Evolutionary conservation across 331 rosid genomes (phyloP), one percentile per base, ranked within the genome.

Genomic region (Phaseolus coccineus): DNA sequence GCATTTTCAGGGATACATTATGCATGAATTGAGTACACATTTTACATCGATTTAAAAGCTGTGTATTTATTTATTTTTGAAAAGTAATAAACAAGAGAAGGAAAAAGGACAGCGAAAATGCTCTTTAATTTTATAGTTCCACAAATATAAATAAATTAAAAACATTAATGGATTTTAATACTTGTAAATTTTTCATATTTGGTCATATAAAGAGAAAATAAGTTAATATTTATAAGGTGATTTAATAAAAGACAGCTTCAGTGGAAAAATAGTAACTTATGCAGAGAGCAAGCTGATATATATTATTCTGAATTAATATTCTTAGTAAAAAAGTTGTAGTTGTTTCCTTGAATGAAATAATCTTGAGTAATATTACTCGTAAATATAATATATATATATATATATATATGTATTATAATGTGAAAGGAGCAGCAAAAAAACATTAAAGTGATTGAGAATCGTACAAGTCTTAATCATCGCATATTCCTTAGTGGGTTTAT

Each of bases 401-500:
- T 19, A 19, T 19, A 19, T 19, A 19, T 37, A 6, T 6, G 9
- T 6, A 6, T 27, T 27, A 27, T 13, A 30, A 61, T 61, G 16
- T 6, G 22, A 28, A 61, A 28, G 14, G 40, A 30, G 35, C 4
- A 62, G 3, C 2, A 63, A 33, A 19, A 19, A 19, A 19, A 19
- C 22, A 19, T 19, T 19, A 19, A 19, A 19, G 22, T 19, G 22
- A 19, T 19, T 19, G 22, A 19, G 22, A 19, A 19, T 19, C 22
- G 22, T 19, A 19, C 22, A 19, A 19, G 67, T 67, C 62, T 14
- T 40, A 65, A 33, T 74, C 61, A 81, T 67, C 19, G 15, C 39
- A 63, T 55, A 70, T 64, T 30, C 27, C 48, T 63, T 51, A 13
- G 76, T 76, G 70, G 79, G 63, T 66, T 51, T 7, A 52, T 56